A percentile compares a stretch with the other conserved stretches of the same genome.
phyloP scores from a whole-genome alignment of 2,329 filamentous ascomycete genomes.

The Sphaerulina populicola region DNA sequence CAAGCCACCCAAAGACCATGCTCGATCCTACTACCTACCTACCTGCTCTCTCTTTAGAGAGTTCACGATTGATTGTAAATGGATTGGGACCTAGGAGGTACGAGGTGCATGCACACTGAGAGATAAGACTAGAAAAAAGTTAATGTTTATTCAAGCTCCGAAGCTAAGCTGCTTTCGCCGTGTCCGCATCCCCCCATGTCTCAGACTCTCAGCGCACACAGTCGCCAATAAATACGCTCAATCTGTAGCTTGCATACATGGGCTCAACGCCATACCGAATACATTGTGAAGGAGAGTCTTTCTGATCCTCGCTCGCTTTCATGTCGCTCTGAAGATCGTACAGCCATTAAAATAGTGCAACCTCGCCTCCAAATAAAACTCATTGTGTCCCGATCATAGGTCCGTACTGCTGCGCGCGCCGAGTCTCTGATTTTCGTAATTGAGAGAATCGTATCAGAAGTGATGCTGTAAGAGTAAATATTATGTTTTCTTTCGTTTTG shows the following conservation, averaged over 20 bases:
- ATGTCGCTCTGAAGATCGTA: neutral
- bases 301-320: neutral
- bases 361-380: neutral
- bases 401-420: neutral
- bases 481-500: constrained; percentile 23
- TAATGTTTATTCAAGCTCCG: neutral
- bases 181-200: neutral
- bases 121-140: too few relatives aligned
- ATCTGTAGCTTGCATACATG: neutral
- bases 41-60: too few relatives aligned
- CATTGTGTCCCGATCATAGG: neutral
- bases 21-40: too few relatives aligned
- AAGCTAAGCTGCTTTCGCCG: neutral
- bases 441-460: too few relatives aligned
- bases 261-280: neutral
- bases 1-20: too few relatives aligned
- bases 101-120: too few relatives aligned
- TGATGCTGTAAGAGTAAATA: neutral
- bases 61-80: too few relatives aligned
- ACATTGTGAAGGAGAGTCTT: neutral
- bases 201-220: too few relatives aligned
- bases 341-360: neutral
- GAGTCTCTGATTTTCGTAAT: neutral
- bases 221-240: too few relatives aligned
- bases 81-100: too few relatives aligned